Base-by-base conservation (phyloP, 192 early-diverging fungal genomes). In the Jimgerdemannia lactiflua region DNA sequence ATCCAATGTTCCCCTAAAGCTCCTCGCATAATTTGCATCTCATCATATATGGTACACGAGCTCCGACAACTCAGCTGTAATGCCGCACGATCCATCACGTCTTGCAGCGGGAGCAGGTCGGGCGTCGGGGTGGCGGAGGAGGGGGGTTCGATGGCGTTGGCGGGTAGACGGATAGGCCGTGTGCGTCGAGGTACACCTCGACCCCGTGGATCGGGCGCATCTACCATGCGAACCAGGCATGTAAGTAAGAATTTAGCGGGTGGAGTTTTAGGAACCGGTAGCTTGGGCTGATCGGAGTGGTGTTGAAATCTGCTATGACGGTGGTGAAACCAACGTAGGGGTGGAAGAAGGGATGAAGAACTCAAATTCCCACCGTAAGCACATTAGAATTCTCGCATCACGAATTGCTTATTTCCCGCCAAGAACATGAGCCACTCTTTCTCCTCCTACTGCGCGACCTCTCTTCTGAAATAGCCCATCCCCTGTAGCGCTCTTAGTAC, bases 1-100 rank as follows among this genome's bases (percentile, higher is more conserved):
- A 66, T 83, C 81, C 11, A 83, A 42, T 8, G 78, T 77, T 4
- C 81, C 81, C 59, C 73, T 74, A 42, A 74, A 83, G n/a, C 59
- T 69, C 14, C 49, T 41, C 3, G 78, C 59, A 70, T 76, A 79
- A 65, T 79, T 79, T 14, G 78, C 6, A 73, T 42, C 6, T 41
- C 40, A 6, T 71, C 75, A 20, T 76, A 73, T n/a, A 59, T n/a
- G n/a, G 59, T 72, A 70, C 78, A 82, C n/a, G 76, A 54, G 42
- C 81, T 82, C 20, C 40, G 67, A 17, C 67, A 67, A 4, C n/a
- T 4, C 19, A n/a, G 67, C 67, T 9, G 17, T 4, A 4, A 8
- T 8, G 4, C 67, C 4, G 4, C 17, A 8, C 19, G 40, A n/a
- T 4, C n/a, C 4, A 67, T 4, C 4, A 67, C 4, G 20, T 67